Percentiles rank a stretch among this genome's conserved stretches.
Evolutionary conservation across 495 filamentous ascomycete species (phyloP).

Genomic region (Massariosphaeria phaeospora): DNA sequence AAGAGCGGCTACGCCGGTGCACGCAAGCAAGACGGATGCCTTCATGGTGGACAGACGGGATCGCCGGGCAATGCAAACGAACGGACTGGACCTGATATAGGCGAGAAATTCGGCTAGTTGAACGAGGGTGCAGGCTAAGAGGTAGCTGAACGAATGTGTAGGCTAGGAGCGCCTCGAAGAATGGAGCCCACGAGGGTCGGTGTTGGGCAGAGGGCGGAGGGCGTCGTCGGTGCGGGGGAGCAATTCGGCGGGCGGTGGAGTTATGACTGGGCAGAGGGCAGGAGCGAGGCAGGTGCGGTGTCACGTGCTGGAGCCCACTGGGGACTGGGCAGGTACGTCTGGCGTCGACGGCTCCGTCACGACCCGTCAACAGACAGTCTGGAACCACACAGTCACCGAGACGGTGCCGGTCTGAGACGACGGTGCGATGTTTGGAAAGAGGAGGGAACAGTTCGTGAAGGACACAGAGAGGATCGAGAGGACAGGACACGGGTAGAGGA

Average conservation of each 20-base stretch:
- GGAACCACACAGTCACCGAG: too few species aligned
- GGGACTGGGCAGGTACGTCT: background rate
- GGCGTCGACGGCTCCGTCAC: background rate
- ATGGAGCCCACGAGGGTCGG: background rate
- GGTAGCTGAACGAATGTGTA: background rate
- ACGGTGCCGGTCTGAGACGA: background rate
- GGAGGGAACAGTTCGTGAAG: background rate
- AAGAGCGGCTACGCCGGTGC: conserved; percentile 11
- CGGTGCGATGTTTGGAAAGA: background rate
- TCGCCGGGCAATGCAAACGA: background rate
- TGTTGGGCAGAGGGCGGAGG: background rate
- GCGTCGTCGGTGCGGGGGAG: background rate
- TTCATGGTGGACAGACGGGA: background rate
- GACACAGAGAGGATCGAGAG: background rate
- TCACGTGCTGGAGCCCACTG: too few species aligned
- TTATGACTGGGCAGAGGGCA: background rate
- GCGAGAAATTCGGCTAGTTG: background rate
- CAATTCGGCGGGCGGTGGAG: background rate
- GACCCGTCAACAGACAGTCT: background rate
- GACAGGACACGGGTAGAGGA: background rate
- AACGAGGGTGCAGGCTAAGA: background rate
- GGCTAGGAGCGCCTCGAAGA: background rate
- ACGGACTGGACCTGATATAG: background rate
- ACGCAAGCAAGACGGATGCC: conserved; percentile 5
- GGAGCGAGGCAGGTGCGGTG: background rate